These are phyloP conservation scores for Thamnidium elegans DNA, from an alignment of 192 early-diverging fungal species.

Conservation along the genomic window DNA sequence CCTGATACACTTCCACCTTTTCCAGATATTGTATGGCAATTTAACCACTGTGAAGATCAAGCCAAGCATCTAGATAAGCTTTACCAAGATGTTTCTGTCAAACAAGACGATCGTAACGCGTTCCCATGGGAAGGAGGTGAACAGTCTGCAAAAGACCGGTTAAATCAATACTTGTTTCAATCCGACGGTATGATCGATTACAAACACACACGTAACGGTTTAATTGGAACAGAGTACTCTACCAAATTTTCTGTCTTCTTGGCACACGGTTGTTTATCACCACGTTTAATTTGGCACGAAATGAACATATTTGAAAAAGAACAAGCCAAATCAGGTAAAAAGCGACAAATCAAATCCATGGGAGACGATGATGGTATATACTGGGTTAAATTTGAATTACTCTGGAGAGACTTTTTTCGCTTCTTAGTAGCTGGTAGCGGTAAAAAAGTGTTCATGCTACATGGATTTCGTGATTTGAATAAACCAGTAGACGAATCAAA, in stretches of 20 bases:
- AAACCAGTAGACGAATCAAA: background rate
- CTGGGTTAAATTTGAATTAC: constrained; percentile 40
- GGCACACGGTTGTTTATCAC: constrained; percentile 28
- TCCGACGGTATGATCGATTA: constrained; percentile 24
- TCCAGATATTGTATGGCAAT: background rate
- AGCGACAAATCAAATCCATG: background rate
- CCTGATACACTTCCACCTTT: constrained; percentile 4
- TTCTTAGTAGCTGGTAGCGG: constrained; percentile 30
- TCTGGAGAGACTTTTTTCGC: constrained; percentile 44
- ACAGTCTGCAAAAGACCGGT: constrained; percentile 16
- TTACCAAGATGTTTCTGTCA: background rate
- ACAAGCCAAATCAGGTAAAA: background rate
- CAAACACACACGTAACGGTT: constrained; percentile 41
- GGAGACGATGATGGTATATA: constrained; percentile 26
- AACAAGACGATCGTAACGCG: constrained; percentile 1
- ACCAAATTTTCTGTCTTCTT: constrained; percentile 37
- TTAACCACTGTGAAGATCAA: background rate
- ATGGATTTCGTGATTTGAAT: constrained; percentile 9
- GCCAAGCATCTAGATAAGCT: background rate
- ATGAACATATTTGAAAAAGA: constrained; percentile 5
- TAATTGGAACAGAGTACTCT: constrained; percentile 40
- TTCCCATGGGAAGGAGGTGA: constrained; percentile 40
- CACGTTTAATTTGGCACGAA: constrained; percentile 17
- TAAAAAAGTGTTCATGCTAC: constrained; percentile 20
- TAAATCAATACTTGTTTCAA: constrained; percentile 34